Percentiles rank a stretch among this genome's conserved stretches.
Conservation (phyloP, 2,329 filamentous ascomycete species). For the Chaetothyriales sp. region DNA sequence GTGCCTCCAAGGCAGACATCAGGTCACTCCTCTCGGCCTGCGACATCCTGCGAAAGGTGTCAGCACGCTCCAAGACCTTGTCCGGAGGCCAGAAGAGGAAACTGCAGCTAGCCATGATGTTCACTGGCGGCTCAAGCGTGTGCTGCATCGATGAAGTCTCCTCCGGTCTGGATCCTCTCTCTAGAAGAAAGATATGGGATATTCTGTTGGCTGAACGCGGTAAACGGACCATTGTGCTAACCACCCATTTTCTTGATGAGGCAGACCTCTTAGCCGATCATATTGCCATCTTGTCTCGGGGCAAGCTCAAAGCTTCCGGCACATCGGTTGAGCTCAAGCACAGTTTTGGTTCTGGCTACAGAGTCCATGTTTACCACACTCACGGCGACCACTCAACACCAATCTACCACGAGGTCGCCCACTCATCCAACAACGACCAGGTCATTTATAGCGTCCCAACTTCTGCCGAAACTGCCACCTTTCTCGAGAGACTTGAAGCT, state of each 20-base stretch:
- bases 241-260: slow-evolving; percentile 88
- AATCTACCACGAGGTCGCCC: slow-evolving; percentile 42
- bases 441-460: slow-evolving; percentile 58
- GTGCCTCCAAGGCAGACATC: slow-evolving; percentile 18
- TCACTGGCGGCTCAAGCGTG: slow-evolving; percentile 74
- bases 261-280: slow-evolving; percentile 80
- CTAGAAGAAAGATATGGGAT: slow-evolving; percentile 83
- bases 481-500: slow-evolving; percentile 56
- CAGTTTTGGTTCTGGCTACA: slow-evolving; percentile 67
- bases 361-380: slow-evolving; percentile 58
- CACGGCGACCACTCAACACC: slow-evolving; percentile 28
- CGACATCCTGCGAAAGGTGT: slow-evolving; percentile 61
- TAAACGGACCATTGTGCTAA: slow-evolving; percentile 67
- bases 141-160: slow-evolving; percentile 89
- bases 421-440: slow-evolving; percentile 53
- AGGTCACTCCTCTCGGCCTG: slow-evolving; percentile 51
- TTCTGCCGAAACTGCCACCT: slow-evolving; percentile 55
- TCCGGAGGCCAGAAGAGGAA: slow-evolving; percentile 90
- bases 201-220: slow-evolving; percentile 78
- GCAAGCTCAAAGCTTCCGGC: slow-evolving; percentile 65
- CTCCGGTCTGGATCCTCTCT: slow-evolving; percentile 74
- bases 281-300: slow-evolving; percentile 77
- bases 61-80: slow-evolving; percentile 59
- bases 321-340: slow-evolving; percentile 80
- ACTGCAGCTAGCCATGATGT: slow-evolving; percentile 86